Evolutionary conservation across 306 rosid genomes (phyloP).

Genomic region (Echinosophora koreensis): DNA sequence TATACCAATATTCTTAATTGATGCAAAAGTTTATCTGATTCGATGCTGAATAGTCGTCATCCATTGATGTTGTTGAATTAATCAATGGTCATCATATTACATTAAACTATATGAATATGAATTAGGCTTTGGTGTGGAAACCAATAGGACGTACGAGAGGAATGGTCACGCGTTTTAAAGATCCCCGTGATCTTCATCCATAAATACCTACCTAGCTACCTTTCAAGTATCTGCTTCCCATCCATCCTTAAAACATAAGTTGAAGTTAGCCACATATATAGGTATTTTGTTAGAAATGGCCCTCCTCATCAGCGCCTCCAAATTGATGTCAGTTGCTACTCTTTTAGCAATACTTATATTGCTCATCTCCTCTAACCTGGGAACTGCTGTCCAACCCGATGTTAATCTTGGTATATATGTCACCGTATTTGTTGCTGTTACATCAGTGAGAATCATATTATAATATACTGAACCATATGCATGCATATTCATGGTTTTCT

Average conservation of each 20-base stretch:
- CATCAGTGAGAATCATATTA: background rate
- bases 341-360: slow-evolving; percentile 17
- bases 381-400: slow-evolving; percentile 9
- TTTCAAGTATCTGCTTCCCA: background rate
- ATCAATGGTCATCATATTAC: too few species aligned
- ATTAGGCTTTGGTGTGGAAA: too few species aligned
- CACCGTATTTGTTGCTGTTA: background rate
- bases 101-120: too few species aligned
- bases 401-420: background rate
- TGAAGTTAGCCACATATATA: background rate
- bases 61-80: too few species aligned
- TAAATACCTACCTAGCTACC: background rate
- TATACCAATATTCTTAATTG: too few species aligned
- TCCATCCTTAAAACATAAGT: background rate
- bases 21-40: too few species aligned
- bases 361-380: slow-evolving; percentile 4
- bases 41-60: too few species aligned
- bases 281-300: background rate
- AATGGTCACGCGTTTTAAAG: too few species aligned
- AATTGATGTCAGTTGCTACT: slow-evolving; percentile 18
- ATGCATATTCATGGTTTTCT: background rate
- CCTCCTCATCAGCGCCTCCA: slow-evolving; percentile 14
- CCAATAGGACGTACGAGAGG: too few species aligned
- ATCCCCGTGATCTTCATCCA: too few species aligned
- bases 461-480: background rate